A percentile compares a stretch with the other conserved stretches of the same genome.
Evolutionary conservation across 768 basidiomycete species (phyloP).

Genomic region (Strobilomyces dryophilus): DNA sequence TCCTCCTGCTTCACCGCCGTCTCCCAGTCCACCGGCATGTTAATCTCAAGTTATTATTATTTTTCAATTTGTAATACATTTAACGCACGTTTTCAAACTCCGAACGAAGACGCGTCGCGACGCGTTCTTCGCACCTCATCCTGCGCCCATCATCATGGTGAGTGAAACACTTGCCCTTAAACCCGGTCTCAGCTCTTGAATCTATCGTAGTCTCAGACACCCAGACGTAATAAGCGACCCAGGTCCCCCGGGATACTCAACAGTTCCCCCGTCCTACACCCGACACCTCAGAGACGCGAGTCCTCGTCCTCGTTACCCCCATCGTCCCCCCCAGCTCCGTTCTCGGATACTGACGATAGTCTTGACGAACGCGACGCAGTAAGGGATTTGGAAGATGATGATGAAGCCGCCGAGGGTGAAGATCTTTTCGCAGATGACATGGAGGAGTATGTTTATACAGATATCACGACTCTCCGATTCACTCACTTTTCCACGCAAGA

Average conservation of each 20-base stretch:
- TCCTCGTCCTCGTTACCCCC: constrained; percentile 79
- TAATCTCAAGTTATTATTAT: neutral
- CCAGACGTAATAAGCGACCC: constrained; percentile 60
- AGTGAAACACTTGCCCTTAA: constrained; percentile 8
- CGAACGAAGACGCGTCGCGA: constrained; percentile 42
- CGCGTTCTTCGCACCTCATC: constrained; percentile 33
- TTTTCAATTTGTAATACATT: neutral
- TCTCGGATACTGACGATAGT: constrained; percentile 85
- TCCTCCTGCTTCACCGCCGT: constrained; percentile 65
- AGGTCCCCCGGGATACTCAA: constrained; percentile 50
- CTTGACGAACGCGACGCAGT: constrained; percentile 67
- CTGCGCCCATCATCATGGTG: constrained; percentile 36
- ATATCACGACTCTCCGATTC: constrained; percentile 5
- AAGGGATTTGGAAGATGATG: constrained; percentile 61
- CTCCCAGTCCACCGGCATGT: constrained; percentile 45
- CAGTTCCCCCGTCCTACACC: constrained; percentile 42
- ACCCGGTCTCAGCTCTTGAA: neutral
- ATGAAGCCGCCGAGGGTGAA: constrained; percentile 82
- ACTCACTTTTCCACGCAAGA: constrained; percentile 34
- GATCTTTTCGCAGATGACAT: constrained; percentile 86
- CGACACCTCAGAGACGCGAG: constrained; percentile 47
- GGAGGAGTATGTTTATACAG: constrained; percentile 52
- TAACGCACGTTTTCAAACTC: constrained; percentile 42
- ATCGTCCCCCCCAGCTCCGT: constrained; percentile 77
- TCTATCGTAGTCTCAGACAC: constrained; percentile 35